Evolutionary conservation across 768 basidiomycete species (phyloP), one percentile per base, ranked within the genome.

Genomic region (Psilocybe sp.): DNA sequence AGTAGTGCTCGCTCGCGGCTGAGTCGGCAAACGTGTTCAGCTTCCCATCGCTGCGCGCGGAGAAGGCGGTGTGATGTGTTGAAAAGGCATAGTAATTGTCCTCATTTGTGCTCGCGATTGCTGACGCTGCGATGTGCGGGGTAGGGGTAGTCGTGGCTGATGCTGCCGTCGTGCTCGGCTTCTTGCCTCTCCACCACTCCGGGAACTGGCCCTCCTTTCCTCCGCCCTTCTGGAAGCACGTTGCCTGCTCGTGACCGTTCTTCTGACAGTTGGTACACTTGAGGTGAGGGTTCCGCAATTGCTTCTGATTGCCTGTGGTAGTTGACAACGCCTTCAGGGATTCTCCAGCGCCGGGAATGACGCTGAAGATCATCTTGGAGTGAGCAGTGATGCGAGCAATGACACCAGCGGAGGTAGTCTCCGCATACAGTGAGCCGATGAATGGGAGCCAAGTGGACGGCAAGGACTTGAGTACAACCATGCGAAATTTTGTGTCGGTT

Each of bases 161-260:
- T 16, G 34, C n/a, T 18, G 18, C 18, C 9, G 31, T 31, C 18
- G 34, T 32, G 18, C 4, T 50, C 37, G 12, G 33, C 11, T 20
- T 2, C 47, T 36, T 0, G 3, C 23, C 23, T 7, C 23, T 28
- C 23, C 23, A 28, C 23, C 23, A 28, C 23, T 28, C 23, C 7
- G 63, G 67, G 40, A 60, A 64, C 45, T 73, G 70, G 8, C 70
- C 69, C 33, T 66, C 68, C 42, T 69, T 71, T 6, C 69, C 68
- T 10, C 69, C 64, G 0, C 70, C 69, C 13, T 54, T 54, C 49
- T 53, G 58, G 59, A 66, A 73, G 47, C 69, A 71, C 5, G 63
- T 53, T 3, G 58, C 58, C 2, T 53, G 55, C 2, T 49, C 41
- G 35, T 71, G 68, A 1, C 67, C 60, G 1, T 18, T 44, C 5